Percentiles rank a stretch among this genome's conserved stretches.
Conservation (phyloP, 805 yeast genomes). For the Nakazawaea holstii region DNA sequence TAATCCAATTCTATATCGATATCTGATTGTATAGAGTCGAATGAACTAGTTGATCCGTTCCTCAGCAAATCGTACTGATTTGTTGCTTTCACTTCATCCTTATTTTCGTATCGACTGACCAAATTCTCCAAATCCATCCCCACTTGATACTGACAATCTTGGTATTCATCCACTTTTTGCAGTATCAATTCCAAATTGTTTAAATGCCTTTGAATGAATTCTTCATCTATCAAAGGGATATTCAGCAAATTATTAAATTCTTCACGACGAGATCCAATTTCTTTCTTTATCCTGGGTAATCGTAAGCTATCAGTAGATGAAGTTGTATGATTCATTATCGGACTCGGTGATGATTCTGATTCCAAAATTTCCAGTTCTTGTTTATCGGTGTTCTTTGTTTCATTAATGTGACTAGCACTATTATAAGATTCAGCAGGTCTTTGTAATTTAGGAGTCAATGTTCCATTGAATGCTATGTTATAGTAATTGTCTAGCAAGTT, state of each 20-base stretch:
- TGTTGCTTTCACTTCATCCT: no score
- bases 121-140: no score
- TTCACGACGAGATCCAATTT: no score
- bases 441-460: conserved; percentile 2
- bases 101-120: no score
- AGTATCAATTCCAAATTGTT: background rate
- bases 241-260: no score
- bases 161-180: no score
- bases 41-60: background rate
- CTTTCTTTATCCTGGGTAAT: no score
- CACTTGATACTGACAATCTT: no score
- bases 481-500: conserved; percentile 5
- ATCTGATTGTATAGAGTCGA: conserved; percentile 1
- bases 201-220: background rate
- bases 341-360: background rate
- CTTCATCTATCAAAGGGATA: no score
- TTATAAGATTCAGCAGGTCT: no score
- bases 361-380: background rate
- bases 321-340: background rate
- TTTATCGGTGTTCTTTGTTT: no score
- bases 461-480: conserved; percentile 5
- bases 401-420: no score
- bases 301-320: background rate
- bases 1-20: conserved; percentile 6
- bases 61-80: background rate